Evolutionary conservation across 768 basidiomycete species (phyloP).

Genomic region (Pleurotus platypus): DNA sequence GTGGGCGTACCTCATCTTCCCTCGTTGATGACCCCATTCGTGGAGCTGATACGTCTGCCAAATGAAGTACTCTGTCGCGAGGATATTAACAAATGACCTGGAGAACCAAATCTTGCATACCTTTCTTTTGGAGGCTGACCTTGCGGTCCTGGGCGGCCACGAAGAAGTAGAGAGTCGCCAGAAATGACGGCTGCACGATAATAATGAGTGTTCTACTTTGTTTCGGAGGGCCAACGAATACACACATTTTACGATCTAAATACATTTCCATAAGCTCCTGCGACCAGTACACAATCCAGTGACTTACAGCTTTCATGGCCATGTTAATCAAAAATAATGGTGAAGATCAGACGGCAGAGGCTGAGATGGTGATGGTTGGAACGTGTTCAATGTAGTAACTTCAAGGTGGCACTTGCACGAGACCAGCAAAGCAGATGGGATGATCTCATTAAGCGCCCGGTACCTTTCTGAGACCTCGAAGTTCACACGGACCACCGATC

Average conservation of each 20-base stretch:
- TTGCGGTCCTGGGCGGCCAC: slow-evolving; percentile 71
- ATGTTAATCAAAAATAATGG: slow-evolving; percentile 26
- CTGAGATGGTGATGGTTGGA: too few relatives aligned
- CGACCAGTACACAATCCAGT: neutral
- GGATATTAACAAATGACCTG: slow-evolving; percentile 10
- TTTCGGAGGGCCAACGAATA: slow-evolving; percentile 15
- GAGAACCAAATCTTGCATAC: slow-evolving; percentile 33
- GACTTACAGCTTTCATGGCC: slow-evolving; percentile 75
- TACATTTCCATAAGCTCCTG: slow-evolving; percentile 1
- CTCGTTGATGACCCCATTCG: slow-evolving; percentile 77
- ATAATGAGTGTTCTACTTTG: neutral
- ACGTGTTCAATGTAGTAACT: too few relatives aligned
- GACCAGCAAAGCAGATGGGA: too few relatives aligned
- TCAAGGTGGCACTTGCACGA: too few relatives aligned
- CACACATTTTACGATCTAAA: slow-evolving; percentile 61
- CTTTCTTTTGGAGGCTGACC: slow-evolving; percentile 91
- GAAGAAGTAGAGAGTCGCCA: slow-evolving; percentile 84
- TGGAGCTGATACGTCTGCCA: slow-evolving; percentile 85
- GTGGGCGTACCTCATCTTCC: slow-evolving; percentile 75
- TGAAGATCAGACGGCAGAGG: too few relatives aligned
- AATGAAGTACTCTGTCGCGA: slow-evolving; percentile 72
- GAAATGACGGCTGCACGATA: slow-evolving; percentile 71
- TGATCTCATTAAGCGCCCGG: too few relatives aligned
- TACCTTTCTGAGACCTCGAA: too few relatives aligned
- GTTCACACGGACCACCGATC: too few relatives aligned